Conservation (phyloP, 1,139 yeast species). For the Candida sanyaensis region DNA sequence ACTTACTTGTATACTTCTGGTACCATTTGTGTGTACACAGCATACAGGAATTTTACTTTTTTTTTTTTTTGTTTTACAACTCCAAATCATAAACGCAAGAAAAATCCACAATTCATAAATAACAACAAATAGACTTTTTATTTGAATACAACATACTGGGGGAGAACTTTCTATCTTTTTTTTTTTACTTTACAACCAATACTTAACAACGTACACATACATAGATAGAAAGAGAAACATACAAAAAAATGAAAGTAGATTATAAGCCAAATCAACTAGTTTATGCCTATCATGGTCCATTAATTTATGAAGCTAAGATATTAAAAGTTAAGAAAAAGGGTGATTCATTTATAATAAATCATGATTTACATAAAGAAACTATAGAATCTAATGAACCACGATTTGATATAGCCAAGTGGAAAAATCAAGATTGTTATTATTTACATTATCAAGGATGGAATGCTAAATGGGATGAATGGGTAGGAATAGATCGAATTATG, state of each 20-base stretch:
- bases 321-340: slow-evolving; percentile 62
- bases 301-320: slow-evolving; percentile 86
- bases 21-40: too few species aligned
- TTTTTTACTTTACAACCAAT: background rate
- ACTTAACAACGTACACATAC: background rate
- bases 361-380: slow-evolving; percentile 13
- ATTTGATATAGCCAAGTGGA: slow-evolving; percentile 14
- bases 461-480: slow-evolving; percentile 97
- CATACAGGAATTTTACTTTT: too few species aligned
- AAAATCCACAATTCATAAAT: too few species aligned
- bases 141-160: too few species aligned
- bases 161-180: too few species aligned
- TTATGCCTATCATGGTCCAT: slow-evolving; percentile 88
- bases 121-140: too few species aligned
- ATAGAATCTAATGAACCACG: slow-evolving; percentile 12
- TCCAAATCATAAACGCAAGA: too few species aligned
- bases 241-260: slow-evolving; percentile 2
- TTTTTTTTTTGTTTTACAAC: too few species aligned
- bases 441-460: slow-evolving; percentile 98
- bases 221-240: background rate
- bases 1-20: too few species aligned
- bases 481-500: slow-evolving; percentile 65
- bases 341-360: slow-evolving; percentile 18
- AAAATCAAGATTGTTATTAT: slow-evolving; percentile 39
- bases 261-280: slow-evolving; percentile 49